Percentiles rank a stretch among this genome's conserved stretches.
Conservation (phyloP, 2,329 filamentous ascomycete species). For the Aspergillus ochraceoroseus region DNA sequence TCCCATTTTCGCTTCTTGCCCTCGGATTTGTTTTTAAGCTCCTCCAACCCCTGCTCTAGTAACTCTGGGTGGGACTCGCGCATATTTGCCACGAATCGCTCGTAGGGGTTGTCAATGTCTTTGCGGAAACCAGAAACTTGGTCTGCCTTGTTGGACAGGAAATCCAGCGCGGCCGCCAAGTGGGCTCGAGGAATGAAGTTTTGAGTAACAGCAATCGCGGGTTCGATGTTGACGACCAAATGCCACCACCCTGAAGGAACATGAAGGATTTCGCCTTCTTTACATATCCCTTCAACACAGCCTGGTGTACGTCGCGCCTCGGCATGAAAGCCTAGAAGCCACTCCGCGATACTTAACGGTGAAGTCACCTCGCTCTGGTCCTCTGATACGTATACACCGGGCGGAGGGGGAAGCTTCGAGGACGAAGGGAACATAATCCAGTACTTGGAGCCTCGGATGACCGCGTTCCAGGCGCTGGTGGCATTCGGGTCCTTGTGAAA, state of each 20-base stretch:
- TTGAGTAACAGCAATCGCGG: slow-evolving; percentile 83
- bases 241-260: slow-evolving; percentile 97
- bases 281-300: slow-evolving; percentile 80
- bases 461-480: slow-evolving; percentile 84
- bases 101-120: slow-evolving; percentile 66
- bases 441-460: slow-evolving; percentile 85
- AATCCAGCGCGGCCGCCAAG: slow-evolving; percentile 68
- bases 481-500: slow-evolving; percentile 81
- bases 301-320: slow-evolving; percentile 71
- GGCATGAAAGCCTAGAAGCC: slow-evolving; percentile 82
- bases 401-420: slow-evolving; percentile 59
- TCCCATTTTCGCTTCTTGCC: slow-evolving; percentile 84
- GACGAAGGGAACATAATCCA: slow-evolving; percentile 96
- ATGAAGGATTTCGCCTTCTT: slow-evolving; percentile 78
- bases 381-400: slow-evolving; percentile 81
- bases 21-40: slow-evolving; percentile 58
- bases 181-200: slow-evolving; percentile 83
- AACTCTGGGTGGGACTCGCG: slow-evolving; percentile 59
- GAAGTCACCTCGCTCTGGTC: slow-evolving; percentile 92
- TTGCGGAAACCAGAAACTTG: slow-evolving; percentile 82
- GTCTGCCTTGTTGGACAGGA: slow-evolving; percentile 73
- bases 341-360: slow-evolving; percentile 93
- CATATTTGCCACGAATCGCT: slow-evolving; percentile 68
- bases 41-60: slow-evolving; percentile 60
- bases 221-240: slow-evolving; percentile 82